These are phyloP conservation scores for Flaveria linearis DNA, from an alignment of 129 eudicot genomes.

Conservation along the genomic window DNA sequence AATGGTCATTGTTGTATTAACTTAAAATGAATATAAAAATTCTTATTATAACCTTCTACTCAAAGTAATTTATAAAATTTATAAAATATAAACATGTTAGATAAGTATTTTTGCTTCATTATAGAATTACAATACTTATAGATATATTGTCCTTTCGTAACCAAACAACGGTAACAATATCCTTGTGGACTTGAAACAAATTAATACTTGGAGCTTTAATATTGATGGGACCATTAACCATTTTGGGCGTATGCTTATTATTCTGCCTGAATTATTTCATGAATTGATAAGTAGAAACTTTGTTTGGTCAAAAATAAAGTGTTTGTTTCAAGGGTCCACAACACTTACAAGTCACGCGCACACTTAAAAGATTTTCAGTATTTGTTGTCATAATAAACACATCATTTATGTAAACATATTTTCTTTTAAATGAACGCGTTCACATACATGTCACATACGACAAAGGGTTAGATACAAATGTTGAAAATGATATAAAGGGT, in stretches of 20 bases:
- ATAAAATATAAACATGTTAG: too few species aligned
- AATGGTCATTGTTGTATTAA: too few species aligned
- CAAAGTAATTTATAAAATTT: too few species aligned
- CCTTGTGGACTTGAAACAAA: background rate
- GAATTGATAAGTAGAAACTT: conserved; percentile 16
- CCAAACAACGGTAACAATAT: background rate
- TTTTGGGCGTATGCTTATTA: background rate
- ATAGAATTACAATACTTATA: too few species aligned
- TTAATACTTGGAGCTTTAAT: background rate
- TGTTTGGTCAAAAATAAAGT: conserved; percentile 23
- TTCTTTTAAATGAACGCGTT: too few species aligned
- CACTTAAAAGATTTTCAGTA: background rate
- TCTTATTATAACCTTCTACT: too few species aligned
- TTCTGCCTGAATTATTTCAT: conserved; percentile 18
- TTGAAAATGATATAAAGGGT: too few species aligned
- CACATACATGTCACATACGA: too few species aligned
- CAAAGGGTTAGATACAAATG: too few species aligned
- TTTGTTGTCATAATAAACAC: background rate
- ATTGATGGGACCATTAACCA: conserved; percentile 20
- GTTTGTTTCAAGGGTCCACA: conserved; percentile 34
- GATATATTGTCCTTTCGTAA: background rate
- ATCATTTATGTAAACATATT: too few species aligned
- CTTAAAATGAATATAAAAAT: too few species aligned
- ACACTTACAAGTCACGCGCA: conserved; percentile 23
- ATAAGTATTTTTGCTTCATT: too few species aligned